These are phyloP conservation scores for Stylosanthes scabra DNA, from an alignment of 331 rosid species.

Conservation along the genomic window DNA sequence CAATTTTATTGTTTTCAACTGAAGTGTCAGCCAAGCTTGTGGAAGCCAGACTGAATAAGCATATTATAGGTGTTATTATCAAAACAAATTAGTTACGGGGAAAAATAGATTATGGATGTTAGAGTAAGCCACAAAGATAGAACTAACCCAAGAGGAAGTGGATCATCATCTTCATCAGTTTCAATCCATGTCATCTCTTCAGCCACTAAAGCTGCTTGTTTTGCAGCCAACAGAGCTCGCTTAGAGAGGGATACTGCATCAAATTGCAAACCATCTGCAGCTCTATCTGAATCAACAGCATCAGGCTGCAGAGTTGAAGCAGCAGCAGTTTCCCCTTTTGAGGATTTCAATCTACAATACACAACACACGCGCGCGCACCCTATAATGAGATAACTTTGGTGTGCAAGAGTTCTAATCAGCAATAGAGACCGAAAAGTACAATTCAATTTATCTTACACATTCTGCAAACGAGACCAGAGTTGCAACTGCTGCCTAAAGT, in stretches of 20 bases:
- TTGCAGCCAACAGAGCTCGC: constrained; percentile 79
- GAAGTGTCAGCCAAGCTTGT: constrained; percentile 43
- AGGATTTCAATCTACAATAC: constrained; percentile 66
- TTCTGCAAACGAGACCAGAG: constrained; percentile 46
- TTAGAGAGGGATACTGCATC: constrained; percentile 65
- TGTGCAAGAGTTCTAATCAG: constrained; percentile 22
- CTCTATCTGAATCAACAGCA: constrained; percentile 30
- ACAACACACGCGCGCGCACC: constrained; percentile 1
- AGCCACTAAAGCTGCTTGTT: constrained; percentile 66
- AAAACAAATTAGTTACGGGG: constrained; percentile 17
- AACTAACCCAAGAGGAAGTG: constrained; percentile 48
- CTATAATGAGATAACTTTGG: constrained; percentile 21
- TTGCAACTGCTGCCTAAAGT: constrained; percentile 47
- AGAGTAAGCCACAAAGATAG: constrained; percentile 25
- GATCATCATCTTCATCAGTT: constrained; percentile 32
- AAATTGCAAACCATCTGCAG: constrained; percentile 35
- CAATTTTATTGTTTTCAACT: constrained; percentile 53
- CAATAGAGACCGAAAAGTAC: constrained; percentile 15
- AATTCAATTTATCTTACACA: constrained; percentile 45
- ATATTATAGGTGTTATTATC: constrained; percentile 38
- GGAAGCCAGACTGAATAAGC: constrained; percentile 43
- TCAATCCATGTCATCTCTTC: constrained; percentile 46
- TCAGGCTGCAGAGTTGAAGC: constrained; percentile 26
- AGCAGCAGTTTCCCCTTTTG: constrained; percentile 37
- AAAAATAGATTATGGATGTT: constrained; percentile 17